These are phyloP conservation scores for Hura crepitans DNA, from an alignment of 441 rosid genomes.

Conservation along the genomic window DNA sequence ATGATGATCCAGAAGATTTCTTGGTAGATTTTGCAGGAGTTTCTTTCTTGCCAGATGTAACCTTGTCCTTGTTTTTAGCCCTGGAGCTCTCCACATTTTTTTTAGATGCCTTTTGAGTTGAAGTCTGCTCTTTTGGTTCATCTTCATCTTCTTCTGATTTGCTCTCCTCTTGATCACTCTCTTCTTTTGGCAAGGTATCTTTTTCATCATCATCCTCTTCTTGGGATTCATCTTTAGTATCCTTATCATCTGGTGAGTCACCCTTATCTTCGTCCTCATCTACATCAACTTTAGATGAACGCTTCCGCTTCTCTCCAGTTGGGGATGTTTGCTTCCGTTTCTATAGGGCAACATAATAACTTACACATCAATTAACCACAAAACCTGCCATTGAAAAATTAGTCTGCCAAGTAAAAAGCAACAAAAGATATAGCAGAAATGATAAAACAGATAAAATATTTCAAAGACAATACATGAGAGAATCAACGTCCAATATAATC, in stretches of 20 bases:
- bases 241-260: conserved; percentile 42
- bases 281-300: conserved; percentile 39
- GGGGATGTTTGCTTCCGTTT: conserved; percentile 46
- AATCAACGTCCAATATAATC: neutral
- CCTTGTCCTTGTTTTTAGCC: conserved; percentile 41
- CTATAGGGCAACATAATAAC: conserved; percentile 32
- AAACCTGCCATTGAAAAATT: neutral
- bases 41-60: conserved; percentile 40
- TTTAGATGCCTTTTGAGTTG: conserved; percentile 39
- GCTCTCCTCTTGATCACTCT: conserved; percentile 46
- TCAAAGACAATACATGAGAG: neutral
- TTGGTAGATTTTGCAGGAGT: conserved; percentile 43
- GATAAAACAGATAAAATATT: neutral
- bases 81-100: conserved; percentile 43
- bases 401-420: neutral
- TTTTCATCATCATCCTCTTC: conserved; percentile 29
- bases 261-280: conserved; percentile 51
- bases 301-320: conserved; percentile 49
- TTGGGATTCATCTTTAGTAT: conserved; percentile 42
- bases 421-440: neutral
- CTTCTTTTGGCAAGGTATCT: conserved; percentile 43
- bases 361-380: conserved; percentile 14
- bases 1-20: conserved; percentile 41
- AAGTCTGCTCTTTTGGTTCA: conserved; percentile 35
- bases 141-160: conserved; percentile 59